Percentiles rank a stretch among this genome's conserved stretches.
These are phyloP conservation scores for Stagonosporopsis cucurbitacearum DNA, from an alignment of 2,329 filamentous ascomycete species.

Conservation along the genomic window DNA sequence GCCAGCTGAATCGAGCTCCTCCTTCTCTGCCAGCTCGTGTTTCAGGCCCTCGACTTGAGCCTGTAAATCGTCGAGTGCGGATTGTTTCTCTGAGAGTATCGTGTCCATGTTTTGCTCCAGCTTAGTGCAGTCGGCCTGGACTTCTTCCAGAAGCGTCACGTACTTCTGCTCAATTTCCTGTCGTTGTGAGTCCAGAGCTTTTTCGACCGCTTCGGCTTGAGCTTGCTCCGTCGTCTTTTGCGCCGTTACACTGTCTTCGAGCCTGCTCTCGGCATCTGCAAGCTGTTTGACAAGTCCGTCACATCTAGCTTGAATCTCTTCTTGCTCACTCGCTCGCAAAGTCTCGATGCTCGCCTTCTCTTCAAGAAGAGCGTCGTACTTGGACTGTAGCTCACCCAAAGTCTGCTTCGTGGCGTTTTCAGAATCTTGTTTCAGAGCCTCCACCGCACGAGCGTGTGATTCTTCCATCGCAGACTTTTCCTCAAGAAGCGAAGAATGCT, in stretches of 20 bases:
- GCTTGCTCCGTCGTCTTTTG: slow-evolving; percentile 26
- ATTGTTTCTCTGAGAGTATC: slow-evolving; percentile 32
- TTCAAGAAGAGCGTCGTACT: slow-evolving; percentile 28
- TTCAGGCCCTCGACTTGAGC: slow-evolving; percentile 30
- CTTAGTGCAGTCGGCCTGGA: slow-evolving; percentile 33
- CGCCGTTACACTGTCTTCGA: slow-evolving; percentile 25
- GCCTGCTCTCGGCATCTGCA: slow-evolving; percentile 31
- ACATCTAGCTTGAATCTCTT: slow-evolving; percentile 24
- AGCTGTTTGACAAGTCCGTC: slow-evolving; percentile 31
- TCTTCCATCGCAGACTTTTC: slow-evolving; percentile 42
- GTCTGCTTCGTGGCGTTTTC: slow-evolving; percentile 36
- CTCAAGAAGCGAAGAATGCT: slow-evolving; percentile 36
- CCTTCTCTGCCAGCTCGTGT: slow-evolving; percentile 26
- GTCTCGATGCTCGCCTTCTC: slow-evolving; percentile 28
- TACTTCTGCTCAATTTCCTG: slow-evolving; percentile 43
- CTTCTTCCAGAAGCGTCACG: slow-evolving; percentile 36
- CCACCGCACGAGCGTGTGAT: slow-evolving; percentile 37
- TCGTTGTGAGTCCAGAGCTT: slow-evolving; percentile 22
- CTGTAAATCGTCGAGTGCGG: slow-evolving; percentile 34
- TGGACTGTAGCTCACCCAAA: slow-evolving; percentile 36
- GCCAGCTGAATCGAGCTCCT: slow-evolving; percentile 25
- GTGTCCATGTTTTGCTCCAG: slow-evolving; percentile 39
- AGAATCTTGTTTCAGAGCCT: slow-evolving; percentile 41
- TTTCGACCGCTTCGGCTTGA: slow-evolving; percentile 33
- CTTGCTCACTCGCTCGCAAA: slow-evolving; percentile 28